These are phyloP conservation scores for Cymbopogon citratus DNA, from an alignment of 176 grass and related monocot species.

Conservation along the genomic window DNA sequence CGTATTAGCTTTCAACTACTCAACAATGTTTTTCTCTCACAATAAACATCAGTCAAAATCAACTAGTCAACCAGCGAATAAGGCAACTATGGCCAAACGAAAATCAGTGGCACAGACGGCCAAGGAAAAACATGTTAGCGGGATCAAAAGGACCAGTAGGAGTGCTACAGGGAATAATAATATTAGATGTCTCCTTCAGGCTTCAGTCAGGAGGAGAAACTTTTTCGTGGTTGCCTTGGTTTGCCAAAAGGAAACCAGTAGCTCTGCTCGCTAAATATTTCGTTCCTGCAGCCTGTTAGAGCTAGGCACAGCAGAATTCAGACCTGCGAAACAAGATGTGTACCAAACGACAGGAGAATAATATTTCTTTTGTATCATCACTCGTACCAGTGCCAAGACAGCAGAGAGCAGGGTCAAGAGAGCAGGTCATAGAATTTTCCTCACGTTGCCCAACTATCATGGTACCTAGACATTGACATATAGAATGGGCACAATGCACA, in stretches of 20 bases:
- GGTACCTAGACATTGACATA: not conserved
- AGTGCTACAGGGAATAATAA: too few species aligned
- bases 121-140: too few species aligned
- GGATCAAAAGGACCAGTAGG: too few species aligned
- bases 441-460: slow-evolving; percentile 8
- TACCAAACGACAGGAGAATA: not conserved
- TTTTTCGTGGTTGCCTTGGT: not conserved
- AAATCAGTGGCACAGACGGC: too few species aligned
- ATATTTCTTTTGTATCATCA: not conserved
- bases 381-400: not conserved
- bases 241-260: not conserved
- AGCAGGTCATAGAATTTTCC: not conserved
- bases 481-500: not conserved
- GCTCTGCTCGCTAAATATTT: not conserved
- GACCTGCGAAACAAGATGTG: not conserved
- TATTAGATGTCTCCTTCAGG: too few species aligned
- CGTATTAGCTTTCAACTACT: too few species aligned
- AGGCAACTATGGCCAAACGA: too few species aligned
- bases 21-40: too few species aligned
- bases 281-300: not conserved
- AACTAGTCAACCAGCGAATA: too few species aligned
- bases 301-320: not conserved
- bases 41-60: too few species aligned
- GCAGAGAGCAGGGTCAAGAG: too few species aligned
- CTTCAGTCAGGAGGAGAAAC: too few species aligned